Evolutionary conservation across 1,139 yeast species (phyloP).

Genomic region (Chernovozyma sophiae-reginae): DNA sequence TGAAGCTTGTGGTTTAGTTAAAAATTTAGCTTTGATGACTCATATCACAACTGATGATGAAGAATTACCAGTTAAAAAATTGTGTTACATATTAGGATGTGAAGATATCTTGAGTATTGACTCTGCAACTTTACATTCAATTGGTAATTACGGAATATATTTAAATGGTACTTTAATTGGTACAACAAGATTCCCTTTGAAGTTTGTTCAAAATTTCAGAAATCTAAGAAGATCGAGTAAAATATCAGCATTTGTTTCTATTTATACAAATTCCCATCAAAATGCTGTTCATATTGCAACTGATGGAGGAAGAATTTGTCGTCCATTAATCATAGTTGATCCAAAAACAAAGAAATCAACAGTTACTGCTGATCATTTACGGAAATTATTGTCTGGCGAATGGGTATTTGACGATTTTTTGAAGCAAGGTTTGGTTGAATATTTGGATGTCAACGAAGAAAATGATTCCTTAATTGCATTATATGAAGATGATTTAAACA

Average conservation of each 20-base stretch:
- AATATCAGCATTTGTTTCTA: conserved; percentile 85
- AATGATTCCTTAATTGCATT: conserved; percentile 92
- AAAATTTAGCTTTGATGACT: conserved; percentile 95
- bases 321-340: conserved; percentile 84
- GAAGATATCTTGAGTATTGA: conserved; percentile 81
- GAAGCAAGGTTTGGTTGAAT: conserved; percentile 83
- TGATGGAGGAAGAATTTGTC: conserved; percentile 97
- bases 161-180: conserved; percentile 94
- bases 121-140: conserved; percentile 74
- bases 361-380: conserved; percentile 69
- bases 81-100: conserved; percentile 83
- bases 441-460: conserved; percentile 95
- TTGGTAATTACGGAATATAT: conserved; percentile 78
- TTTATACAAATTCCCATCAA: conserved; percentile 86
- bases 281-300: conserved; percentile 95
- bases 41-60: conserved; percentile 98
- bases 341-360: conserved; percentile 58
- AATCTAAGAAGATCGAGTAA: conserved; percentile 78
- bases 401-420: conserved; percentile 89
- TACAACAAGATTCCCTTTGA: conserved; percentile 78
- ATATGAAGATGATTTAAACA: conserved; percentile 60
- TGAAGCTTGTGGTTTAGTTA: conserved; percentile 98
- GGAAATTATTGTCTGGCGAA: conserved; percentile 57
- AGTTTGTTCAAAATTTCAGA: conserved; percentile 77
- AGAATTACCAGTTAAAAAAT: conserved; percentile 75